Evolutionary conservation across 202 grass and related monocot species (phyloP).

Genomic region (Elaeis oleifera): DNA sequence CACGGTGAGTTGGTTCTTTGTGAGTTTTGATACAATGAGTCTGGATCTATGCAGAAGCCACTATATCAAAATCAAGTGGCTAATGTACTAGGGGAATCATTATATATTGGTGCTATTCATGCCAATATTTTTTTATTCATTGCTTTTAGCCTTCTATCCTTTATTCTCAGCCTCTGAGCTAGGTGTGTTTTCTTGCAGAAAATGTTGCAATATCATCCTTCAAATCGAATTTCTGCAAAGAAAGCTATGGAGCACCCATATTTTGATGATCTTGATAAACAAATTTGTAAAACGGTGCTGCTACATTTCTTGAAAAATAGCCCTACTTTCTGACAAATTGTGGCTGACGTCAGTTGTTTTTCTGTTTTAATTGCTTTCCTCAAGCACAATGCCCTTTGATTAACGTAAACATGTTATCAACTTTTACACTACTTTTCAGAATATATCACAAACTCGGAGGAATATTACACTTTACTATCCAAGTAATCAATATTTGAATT

Average conservation of each 20-base stretch:
- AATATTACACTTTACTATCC: too few relatives aligned
- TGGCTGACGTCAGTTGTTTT: background rate
- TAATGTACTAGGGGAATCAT: too few relatives aligned
- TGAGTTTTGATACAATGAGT: background rate
- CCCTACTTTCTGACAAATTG: background rate
- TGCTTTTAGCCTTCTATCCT: too few relatives aligned
- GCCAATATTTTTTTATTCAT: too few relatives aligned
- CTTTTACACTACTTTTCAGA: too few relatives aligned
- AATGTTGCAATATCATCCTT: conserved; percentile 78
- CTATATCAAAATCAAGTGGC: too few relatives aligned
- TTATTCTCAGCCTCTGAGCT: too few relatives aligned
- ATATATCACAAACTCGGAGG: too few relatives aligned
- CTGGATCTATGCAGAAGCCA: background rate
- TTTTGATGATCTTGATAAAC: conserved; percentile 55
- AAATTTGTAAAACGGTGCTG: conserved; percentile 32
- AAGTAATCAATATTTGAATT: too few relatives aligned
- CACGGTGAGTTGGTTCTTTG: conserved; percentile 32
- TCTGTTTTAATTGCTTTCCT: conserved; percentile 1
- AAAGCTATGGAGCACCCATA: conserved; percentile 74
- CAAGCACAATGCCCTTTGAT: background rate
- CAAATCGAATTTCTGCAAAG: conserved; percentile 68
- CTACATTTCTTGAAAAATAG: too few relatives aligned
- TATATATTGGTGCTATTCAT: too few relatives aligned
- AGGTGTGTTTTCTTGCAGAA: conserved; percentile 34
- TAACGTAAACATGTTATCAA: too few relatives aligned